Base-by-base conservation (phyloP, 805 yeast species). In the Nadsonia fulvescens region DNA sequence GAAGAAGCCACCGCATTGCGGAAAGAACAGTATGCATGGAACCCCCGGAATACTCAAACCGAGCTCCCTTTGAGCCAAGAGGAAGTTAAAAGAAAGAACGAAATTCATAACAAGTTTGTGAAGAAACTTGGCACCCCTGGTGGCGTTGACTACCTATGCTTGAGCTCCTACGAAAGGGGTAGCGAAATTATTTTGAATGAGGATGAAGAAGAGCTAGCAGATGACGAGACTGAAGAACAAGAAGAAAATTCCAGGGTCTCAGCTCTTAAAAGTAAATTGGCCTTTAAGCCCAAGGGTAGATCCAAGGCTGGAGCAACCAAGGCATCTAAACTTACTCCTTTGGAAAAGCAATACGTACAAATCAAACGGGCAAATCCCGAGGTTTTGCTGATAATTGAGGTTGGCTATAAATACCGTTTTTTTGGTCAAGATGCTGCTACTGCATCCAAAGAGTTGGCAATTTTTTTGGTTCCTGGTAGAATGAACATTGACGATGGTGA, bases 321-420 rank as follows among this genome's bases (percentile, higher is more conserved):
- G n/a, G n/a, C n/a, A 14, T 16, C 25, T 4, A 54, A 54, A 30
- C 48, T 72, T 23, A 76, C 93, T 0, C 94, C 95, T 0, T 48
- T 83, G 18, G 95, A 82, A 37, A 63, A 61, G 33, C 95, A 83
- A 47, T 69, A 70, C 32, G 53, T 70, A 15, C 72, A 69, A 3
- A 51, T 89, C 27, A 82, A 82, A 41, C 37, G 47, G 5, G 39
- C 48, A 2, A 53, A 86, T 42, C 42, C 42, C 27, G 93, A 79
- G 37, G 77, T 77, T 27, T 37, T 89, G 2, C 53, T 89, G 6
- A 70, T 89, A 0, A 60, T 86, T 14, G 89, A 89, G 44, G 91
- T 78, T 3, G 98, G 98, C 0, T 89, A 86, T 52, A 82, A 81
- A 47, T 89, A 70, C 51, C 78, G 77, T 41, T 71, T 83, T 33